Conservation (phyloP, 2,329 filamentous ascomycete species). For the Epichloe elymi region DNA sequence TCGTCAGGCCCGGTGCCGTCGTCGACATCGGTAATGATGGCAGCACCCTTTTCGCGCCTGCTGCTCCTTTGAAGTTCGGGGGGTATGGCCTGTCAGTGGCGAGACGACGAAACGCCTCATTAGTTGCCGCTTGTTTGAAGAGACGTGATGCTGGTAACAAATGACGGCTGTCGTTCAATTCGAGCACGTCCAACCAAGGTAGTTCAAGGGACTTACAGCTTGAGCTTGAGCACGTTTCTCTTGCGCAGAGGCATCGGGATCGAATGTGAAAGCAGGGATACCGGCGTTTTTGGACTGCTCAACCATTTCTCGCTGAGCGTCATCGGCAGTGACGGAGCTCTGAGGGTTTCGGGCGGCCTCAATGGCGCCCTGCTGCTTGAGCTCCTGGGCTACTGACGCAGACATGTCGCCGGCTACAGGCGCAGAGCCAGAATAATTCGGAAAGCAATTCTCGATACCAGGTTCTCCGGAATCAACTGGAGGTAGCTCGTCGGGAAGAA, state of each 20-base stretch:
- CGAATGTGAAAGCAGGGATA: slow-evolving; percentile 68
- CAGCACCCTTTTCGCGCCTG: slow-evolving; percentile 43
- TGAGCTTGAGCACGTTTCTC: slow-evolving; percentile 71
- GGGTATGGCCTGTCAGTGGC: slow-evolving; percentile 20
- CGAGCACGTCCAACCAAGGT: neutral
- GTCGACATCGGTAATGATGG: slow-evolving; percentile 68
- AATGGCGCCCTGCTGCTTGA: slow-evolving; percentile 69
- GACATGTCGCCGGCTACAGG: slow-evolving; percentile 17
- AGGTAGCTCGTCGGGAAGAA: slow-evolving; percentile 1
- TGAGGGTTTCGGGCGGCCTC: slow-evolving; percentile 64
- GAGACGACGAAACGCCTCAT: neutral
- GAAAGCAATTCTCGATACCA: neutral
- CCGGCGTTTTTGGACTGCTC: slow-evolving; percentile 70
- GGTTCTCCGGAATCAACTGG: slow-evolving; percentile 5
- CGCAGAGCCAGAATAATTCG: slow-evolving; percentile 1
- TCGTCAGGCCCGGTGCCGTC: slow-evolving; percentile 57
- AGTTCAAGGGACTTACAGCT: slow-evolving; percentile 43
- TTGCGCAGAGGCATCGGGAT: slow-evolving; percentile 71
- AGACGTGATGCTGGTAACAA: neutral
- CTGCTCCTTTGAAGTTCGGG: slow-evolving; percentile 22
- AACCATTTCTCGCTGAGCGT: slow-evolving; percentile 61
- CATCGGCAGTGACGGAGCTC: slow-evolving; percentile 52
- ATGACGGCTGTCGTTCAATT: neutral
- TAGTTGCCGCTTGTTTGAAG: neutral
- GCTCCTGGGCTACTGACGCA: slow-evolving; percentile 37